Evolutionary conservation across 441 rosid genomes (phyloP), one percentile per base, ranked within the genome.

Genomic region (Erysimum cheiri): DNA sequence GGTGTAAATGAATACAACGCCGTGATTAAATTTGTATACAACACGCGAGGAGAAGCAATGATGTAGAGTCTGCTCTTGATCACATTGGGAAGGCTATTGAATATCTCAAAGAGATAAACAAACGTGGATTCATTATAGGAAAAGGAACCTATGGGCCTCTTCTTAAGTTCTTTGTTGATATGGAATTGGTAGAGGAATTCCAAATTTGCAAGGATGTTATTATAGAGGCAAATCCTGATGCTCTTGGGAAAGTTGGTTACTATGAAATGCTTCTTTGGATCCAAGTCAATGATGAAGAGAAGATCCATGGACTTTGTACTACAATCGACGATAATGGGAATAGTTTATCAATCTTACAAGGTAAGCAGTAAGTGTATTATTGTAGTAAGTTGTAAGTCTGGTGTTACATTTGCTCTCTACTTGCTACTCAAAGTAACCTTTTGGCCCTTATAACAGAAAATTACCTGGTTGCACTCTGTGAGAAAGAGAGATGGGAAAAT

Each of bases 181-280:
- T 55, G 85, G 77, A 84, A n/a, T 80, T 87, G 93, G 76, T 81
- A 33, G 75, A 85, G 64, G 91, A 85, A 69, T 93, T 93, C 47
- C 52, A 77, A 24, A 67, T 72, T 52, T 76, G 85, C 66, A 64
- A 64, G 61, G 67, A 70, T 50, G 40, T 77, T 29, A 80, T 93
- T 71, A 73, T 61, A 64, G 82, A 82, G 22, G 73, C 61, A 55
- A 69, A 75, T 77, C 71, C 79, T 35, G 61, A 70, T 57, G 70
- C 82, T 14, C 55, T 13, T 71, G 79, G 83, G 70, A 81, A 75
- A 78, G 59, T 89, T 49, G 91, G 88, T 26, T 91, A 88, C 80
- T 91, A 91, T 70, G 97, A 93, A 83, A 89, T 91, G 91, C 82
- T 84, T 74, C 79, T 91, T 40, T 85, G 80, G 77, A 70, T 82